A percentile compares a stretch with the other conserved stretches of the same genome.
phyloP scores from a whole-genome alignment of 257 asterid genomes.

The Rauvolfia tetraphylla region DNA sequence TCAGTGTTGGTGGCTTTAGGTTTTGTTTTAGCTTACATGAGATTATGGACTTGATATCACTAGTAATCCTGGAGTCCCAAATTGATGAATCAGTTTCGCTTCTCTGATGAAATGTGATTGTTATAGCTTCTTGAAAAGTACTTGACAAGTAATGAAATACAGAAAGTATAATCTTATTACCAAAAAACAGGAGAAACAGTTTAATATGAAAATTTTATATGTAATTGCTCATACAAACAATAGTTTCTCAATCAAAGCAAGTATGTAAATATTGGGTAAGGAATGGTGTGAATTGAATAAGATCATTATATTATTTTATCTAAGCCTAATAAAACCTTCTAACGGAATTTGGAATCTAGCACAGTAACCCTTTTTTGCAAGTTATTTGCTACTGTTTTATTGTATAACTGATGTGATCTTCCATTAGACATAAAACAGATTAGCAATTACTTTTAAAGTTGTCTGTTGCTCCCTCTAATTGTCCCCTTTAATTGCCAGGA shows the following conservation, averaged over 20 bases:
- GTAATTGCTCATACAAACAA: too few species aligned
- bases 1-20: too few species aligned
- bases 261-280: too few species aligned
- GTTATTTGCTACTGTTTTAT: not conserved
- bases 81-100: not conserved
- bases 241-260: too few species aligned
- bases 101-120: not conserved
- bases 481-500: constrained; percentile 41
- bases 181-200: too few species aligned
- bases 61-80: not conserved
- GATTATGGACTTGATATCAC: too few species aligned
- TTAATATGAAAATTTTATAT: too few species aligned
- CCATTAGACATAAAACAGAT: not conserved
- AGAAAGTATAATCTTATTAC: too few species aligned
- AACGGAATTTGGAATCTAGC: not conserved
- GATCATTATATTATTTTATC: too few species aligned
- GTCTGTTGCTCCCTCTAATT: not conserved
- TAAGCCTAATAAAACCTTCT: not conserved
- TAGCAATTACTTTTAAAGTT: constrained; percentile 4
- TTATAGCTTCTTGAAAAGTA: not conserved
- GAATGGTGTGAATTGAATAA: not conserved
- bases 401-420: not conserved
- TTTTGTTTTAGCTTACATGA: too few species aligned
- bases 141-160: not conserved
- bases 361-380: not conserved